Evolutionary conservation across 345 rosid genomes (phyloP).

Genomic region (Syzygium jambos): DNA sequence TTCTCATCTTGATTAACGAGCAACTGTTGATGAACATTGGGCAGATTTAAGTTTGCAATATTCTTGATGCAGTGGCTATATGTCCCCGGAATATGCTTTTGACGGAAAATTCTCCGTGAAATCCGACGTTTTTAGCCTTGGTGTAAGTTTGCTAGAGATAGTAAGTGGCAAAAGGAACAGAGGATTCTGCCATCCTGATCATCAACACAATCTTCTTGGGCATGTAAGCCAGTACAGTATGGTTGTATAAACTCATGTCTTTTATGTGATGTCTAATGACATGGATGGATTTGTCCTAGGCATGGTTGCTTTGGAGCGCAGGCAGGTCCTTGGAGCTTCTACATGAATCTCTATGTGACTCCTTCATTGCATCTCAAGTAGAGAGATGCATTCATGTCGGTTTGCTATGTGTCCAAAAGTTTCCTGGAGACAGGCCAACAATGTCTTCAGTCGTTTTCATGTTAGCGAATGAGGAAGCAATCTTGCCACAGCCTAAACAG

Average conservation of each 20-base stretch:
- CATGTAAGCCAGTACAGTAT: not conserved
- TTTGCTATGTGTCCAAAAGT: constrained; percentile 13
- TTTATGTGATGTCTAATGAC: not conserved
- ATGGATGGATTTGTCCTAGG: constrained; percentile 3
- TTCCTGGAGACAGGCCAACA: constrained; percentile 12
- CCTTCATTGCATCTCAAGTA: not conserved
- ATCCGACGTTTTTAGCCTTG: not conserved
- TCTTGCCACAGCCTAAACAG: constrained; percentile 10
- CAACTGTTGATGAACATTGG: not conserved
- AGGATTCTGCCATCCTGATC: constrained; percentile 24
- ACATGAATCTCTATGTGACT: not conserved
- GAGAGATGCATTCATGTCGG: constrained; percentile 12
- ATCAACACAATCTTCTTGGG: constrained; percentile 8
- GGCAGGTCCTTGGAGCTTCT: constrained; percentile 1
- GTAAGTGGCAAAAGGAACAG: constrained; percentile 39
- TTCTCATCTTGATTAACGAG: not conserved
- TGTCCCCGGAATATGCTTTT: not conserved
- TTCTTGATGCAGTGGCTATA: not conserved
- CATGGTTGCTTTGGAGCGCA: constrained; percentile 15
- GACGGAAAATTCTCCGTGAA: not conserved
- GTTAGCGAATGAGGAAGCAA: constrained; percentile 9
- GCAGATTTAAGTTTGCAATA: not conserved
- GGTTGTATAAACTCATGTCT: not conserved
- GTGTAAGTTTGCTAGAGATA: constrained; percentile 4
- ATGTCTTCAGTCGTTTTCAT: constrained; percentile 13